Conservation (phyloP, 495 filamentous ascomycete genomes). For the Penicillium waksmanii region DNA sequence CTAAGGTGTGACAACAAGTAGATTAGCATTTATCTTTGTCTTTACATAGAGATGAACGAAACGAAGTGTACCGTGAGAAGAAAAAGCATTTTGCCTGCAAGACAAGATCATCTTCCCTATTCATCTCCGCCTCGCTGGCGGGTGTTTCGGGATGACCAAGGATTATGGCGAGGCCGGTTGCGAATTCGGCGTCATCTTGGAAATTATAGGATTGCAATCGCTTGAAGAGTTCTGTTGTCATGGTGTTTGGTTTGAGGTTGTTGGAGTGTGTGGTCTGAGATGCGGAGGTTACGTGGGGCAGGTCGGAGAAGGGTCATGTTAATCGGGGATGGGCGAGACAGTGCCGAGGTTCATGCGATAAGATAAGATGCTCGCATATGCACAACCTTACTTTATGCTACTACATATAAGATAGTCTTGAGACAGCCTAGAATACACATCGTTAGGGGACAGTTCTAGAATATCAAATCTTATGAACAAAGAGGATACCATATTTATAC, state of each 20-base stretch:
- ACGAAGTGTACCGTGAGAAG: slow-evolving; percentile 45
- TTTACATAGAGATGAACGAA: background rate
- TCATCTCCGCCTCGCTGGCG: slow-evolving; percentile 47
- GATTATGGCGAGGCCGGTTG: slow-evolving; percentile 52
- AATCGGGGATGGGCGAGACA: too few species aligned
- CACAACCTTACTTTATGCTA: background rate
- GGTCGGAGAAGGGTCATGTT: background rate
- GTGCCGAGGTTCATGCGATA: slow-evolving; percentile 16
- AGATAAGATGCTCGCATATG: background rate
- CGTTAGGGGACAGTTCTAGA: too few species aligned
- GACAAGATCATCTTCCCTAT: slow-evolving; percentile 47
- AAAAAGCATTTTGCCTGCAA: slow-evolving; percentile 59
- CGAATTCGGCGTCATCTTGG: slow-evolving; percentile 48
- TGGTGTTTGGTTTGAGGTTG: background rate
- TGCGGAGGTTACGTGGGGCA: slow-evolving; percentile 17
- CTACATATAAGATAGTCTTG: too few species aligned
- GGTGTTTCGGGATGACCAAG: slow-evolving; percentile 45
- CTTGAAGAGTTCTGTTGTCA: background rate
- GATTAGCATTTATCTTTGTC: too few species aligned
- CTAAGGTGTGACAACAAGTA: slow-evolving; percentile 20
- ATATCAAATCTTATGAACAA: too few species aligned
- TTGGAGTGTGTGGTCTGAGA: slow-evolving; percentile 3
- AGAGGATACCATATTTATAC: too few species aligned
- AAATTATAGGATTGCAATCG: slow-evolving; percentile 44
- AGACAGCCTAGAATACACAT: too few species aligned